Base-by-base conservation (phyloP, 768 basidiomycete genomes). In the Dendrothele bispora region DNA sequence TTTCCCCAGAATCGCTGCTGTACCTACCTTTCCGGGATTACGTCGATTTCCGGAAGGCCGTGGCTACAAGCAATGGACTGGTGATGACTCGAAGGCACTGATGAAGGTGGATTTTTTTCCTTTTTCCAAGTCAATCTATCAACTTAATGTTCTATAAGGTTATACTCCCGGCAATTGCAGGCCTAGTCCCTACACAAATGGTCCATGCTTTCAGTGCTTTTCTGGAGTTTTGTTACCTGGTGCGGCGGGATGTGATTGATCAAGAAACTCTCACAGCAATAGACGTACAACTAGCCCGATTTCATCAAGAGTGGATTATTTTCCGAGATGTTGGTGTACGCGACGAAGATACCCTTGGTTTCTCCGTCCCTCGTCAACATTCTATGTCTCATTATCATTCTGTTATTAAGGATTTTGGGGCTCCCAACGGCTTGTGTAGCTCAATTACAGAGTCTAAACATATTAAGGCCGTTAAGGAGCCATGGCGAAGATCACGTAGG, bases 171-270 rank as follows among this genome's bases (percentile, higher is more conserved):
- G 57, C 60, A 1, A 55, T 64, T 21, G 48, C 26, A 7, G 60
- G 52, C 4, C 51, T 58, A 42, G 52, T 64, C 3, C 57, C 55
- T 7, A 4, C 18, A 1, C 26, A 48, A 22, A 54, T 63, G 5
- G 46, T 61, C 8, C 25, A 45, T 21, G 34, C 52, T 11, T 36
- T 64, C n/a, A 18, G 11, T 1, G 38, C 61, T 1, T 62, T 65
- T 24, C 34, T 64, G 0, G 55, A 64, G 11, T 63, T 65, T 42
- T 62, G 57, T 20, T 63, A 65, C 39, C 42, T 62, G 2, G 59
- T 48, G 10, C 50, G 53, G 5, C 27, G 45, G 4, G 28, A 39
- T 7, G 36, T 35, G 22, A 25, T 58, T 21, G 48, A 25, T 5
- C 45, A 49, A 22, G 28, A 39, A 8, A 55, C 43, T 2, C 43